Percentiles rank a stretch among this genome's conserved stretches.
These are phyloP conservation scores for Leucosporidium scottii DNA, from an alignment of 768 basidiomycete species.

Conservation along the genomic window DNA sequence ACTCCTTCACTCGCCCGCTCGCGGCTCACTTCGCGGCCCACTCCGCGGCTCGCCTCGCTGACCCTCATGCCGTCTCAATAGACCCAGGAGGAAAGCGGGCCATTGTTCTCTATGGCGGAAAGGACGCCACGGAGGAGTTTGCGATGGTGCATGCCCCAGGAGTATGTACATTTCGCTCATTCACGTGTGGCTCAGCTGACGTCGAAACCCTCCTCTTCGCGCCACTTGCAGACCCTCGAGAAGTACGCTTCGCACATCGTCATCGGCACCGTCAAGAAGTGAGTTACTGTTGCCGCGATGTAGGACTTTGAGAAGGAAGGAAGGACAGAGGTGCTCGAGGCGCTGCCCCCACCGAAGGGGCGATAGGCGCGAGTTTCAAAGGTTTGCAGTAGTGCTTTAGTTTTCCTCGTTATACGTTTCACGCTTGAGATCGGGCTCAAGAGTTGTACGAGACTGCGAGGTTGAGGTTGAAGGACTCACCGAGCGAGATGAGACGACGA, in stretches of 20 bases:
- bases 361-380: no score
- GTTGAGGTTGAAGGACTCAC: no score
- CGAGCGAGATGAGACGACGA: no score
- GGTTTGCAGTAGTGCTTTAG: no score
- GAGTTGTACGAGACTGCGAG: no score
- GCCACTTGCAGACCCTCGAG: conserved; percentile 12
- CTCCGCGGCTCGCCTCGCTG: no score
- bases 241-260: conserved; percentile 34
- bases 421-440: no score
- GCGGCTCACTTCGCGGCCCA: not conserved
- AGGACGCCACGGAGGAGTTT: conserved; percentile 85
- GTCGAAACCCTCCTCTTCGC: no score
- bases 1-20: no score
- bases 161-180: not conserved
- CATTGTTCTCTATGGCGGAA: conserved; percentile 78
- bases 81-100: conserved; percentile 27
- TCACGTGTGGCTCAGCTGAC: not conserved
- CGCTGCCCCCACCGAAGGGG: no score
- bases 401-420: no score
- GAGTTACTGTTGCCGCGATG: not conserved
- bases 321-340: not conserved
- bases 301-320: not conserved
- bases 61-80: not conserved
- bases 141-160: conserved; percentile 5
- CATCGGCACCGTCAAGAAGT: conserved; percentile 15